phyloP scores from a whole-genome alignment of 139 green algal genomes.

The Chlorella vulgaris region DNA sequence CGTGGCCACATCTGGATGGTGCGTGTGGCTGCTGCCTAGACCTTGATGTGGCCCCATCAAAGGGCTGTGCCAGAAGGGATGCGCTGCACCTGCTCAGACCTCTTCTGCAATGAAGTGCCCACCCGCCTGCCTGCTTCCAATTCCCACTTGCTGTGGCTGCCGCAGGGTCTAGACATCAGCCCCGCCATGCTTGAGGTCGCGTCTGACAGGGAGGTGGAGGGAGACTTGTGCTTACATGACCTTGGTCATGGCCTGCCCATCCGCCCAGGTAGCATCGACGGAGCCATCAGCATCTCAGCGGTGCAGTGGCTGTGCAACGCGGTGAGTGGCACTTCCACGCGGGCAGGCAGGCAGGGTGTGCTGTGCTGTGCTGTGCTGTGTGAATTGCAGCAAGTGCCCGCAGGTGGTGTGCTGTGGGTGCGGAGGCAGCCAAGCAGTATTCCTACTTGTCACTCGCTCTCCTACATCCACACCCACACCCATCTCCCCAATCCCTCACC shows the following conservation, averaged over 20 bases:
- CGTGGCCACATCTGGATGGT: constrained; percentile 90
- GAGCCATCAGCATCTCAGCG: constrained; percentile 74
- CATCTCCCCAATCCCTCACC: not conserved
- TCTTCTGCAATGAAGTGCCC: no score
- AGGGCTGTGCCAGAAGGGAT: no score
- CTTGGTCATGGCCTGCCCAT: constrained; percentile 91
- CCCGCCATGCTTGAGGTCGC: constrained; percentile 77
- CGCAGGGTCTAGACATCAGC: constrained; percentile 88
- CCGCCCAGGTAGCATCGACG: constrained; percentile 81
- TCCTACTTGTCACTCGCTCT: not conserved
- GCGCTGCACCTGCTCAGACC: no score
- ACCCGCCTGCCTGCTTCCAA: no score
- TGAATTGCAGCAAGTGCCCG: no score
- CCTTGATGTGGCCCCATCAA: not conserved
- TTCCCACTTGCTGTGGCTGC: not conserved
- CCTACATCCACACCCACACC: not conserved
- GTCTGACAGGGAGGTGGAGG: constrained; percentile 40
- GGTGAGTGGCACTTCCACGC: not conserved
- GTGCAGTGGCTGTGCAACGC: constrained; percentile 64
- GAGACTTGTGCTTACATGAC: constrained; percentile 71
- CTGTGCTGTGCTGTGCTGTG: no score
- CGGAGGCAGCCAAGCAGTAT: not conserved
- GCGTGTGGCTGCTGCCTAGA: not conserved
- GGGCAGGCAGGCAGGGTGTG: not conserved
- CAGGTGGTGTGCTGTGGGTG: not conserved